Evolutionary conservation across 306 rosid genomes (phyloP).

Genomic region (Mucuna pruriens): DNA sequence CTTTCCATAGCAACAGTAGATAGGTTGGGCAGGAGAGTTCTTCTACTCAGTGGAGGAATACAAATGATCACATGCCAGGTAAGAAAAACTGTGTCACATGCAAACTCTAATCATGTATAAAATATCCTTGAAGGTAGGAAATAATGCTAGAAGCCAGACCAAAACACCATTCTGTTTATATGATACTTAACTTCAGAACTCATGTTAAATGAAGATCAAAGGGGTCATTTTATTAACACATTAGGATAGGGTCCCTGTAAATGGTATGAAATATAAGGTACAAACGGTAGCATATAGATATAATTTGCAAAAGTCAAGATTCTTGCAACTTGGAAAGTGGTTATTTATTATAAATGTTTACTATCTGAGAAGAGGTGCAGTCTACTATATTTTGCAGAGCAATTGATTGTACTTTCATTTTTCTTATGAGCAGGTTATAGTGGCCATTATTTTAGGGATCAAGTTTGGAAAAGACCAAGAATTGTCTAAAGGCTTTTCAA

Average conservation of each 20-base stretch:
- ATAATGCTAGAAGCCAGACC: slow-evolving; percentile 1
- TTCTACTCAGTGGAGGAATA: slow-evolving; percentile 88
- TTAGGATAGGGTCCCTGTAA: background rate
- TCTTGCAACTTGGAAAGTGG: background rate
- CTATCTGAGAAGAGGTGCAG: background rate
- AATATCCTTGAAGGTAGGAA: background rate
- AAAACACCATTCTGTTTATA: background rate
- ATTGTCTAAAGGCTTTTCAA: slow-evolving; percentile 61
- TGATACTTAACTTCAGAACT: background rate
- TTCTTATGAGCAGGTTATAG: slow-evolving; percentile 61
- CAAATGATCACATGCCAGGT: slow-evolving; percentile 89
- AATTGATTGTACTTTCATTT: slow-evolving; percentile 13
- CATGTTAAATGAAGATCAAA: background rate
- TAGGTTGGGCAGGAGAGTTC: slow-evolving; percentile 69
- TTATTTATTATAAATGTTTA: background rate
- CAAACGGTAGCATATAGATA: background rate
- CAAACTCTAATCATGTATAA: background rate
- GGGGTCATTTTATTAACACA: background rate
- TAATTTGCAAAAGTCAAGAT: background rate
- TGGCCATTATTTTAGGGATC: slow-evolving; percentile 67
- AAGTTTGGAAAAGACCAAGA: slow-evolving; percentile 66
- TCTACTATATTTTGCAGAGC: background rate
- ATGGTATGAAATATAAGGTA: background rate
- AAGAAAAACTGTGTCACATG: slow-evolving; percentile 20
- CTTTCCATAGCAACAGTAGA: slow-evolving; percentile 86